phyloP scores from a whole-genome alignment of 2,329 filamentous ascomycete genomes.

The Trichocomaceae sp. region DNA sequence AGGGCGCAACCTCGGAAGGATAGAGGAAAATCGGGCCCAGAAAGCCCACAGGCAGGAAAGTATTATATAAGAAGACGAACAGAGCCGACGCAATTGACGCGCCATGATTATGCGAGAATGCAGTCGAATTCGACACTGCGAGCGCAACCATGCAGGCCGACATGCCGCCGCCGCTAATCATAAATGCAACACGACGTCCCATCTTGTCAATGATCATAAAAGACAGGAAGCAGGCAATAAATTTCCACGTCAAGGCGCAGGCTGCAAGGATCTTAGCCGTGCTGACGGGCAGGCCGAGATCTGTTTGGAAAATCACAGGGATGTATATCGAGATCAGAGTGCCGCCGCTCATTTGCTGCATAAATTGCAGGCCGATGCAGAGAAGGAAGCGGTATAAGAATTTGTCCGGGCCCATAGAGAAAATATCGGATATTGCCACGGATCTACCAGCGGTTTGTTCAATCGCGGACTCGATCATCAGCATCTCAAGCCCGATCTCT shows the following conservation, averaged over 20 bases:
- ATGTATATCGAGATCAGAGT: slow-evolving; percentile 30
- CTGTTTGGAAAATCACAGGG: background rate
- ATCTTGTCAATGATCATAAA: slow-evolving; percentile 48
- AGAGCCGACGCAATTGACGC: slow-evolving; percentile 1
- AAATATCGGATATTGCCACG: slow-evolving; percentile 23
- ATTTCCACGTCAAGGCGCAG: slow-evolving; percentile 52
- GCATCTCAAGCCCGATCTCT: slow-evolving; percentile 30
- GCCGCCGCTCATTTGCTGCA: slow-evolving; percentile 33
- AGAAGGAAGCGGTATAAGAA: slow-evolving; percentile 29
- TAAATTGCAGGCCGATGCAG: slow-evolving; percentile 28
- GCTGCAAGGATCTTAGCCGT: slow-evolving; percentile 33
- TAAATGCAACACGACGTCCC: slow-evolving; percentile 48
- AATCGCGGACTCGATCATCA: slow-evolving; percentile 29
- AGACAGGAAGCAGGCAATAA: slow-evolving; percentile 45
- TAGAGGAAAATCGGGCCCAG: slow-evolving; percentile 5
- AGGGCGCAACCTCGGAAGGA: slow-evolving; percentile 5
- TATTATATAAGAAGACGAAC: slow-evolving; percentile 4
- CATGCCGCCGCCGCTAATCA: slow-evolving; percentile 49
- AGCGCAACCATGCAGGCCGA: slow-evolving; percentile 46
- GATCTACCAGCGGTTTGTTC: slow-evolving; percentile 26
- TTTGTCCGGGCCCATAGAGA: slow-evolving; percentile 30
- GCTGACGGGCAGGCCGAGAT: background rate
- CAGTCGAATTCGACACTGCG: slow-evolving; percentile 11
- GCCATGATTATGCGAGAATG: slow-evolving; percentile 6
- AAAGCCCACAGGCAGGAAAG: slow-evolving; percentile 7